A percentile compares a stretch with the other conserved stretches of the same genome.
These are phyloP conservation scores for Cladosporium sp. DNA, from an alignment of 2,329 filamentous ascomycete species.

Conservation along the genomic window DNA sequence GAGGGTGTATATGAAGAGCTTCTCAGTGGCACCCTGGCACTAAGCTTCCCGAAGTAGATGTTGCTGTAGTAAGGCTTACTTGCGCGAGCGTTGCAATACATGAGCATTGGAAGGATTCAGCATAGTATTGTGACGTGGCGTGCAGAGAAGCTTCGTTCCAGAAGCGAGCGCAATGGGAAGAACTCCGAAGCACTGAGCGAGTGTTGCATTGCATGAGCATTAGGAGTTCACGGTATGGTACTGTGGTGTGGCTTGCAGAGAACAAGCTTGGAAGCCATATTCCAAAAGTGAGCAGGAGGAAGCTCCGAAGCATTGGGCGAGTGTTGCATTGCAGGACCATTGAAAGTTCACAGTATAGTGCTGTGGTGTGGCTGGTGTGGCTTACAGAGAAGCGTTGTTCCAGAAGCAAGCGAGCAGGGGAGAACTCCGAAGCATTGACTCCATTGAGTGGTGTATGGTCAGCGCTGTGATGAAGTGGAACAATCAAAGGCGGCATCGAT, in stretches of 20 bases:
- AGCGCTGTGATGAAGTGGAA: neutral
- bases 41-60: neutral
- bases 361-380: neutral
- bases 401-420: neutral
- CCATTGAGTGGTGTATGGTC: neutral
- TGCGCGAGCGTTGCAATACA: neutral
- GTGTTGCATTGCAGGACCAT: neutral
- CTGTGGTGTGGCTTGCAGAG: too few relatives aligned
- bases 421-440: neutral
- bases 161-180: too few relatives aligned
- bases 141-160: too few relatives aligned
- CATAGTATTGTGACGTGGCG: neutral
- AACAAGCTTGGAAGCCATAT: too few relatives aligned
- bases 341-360: neutral
- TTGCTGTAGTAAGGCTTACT: neutral
- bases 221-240: too few relatives aligned
- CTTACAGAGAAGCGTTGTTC: neutral
- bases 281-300: too few relatives aligned
- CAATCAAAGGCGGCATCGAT: neutral
- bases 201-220: too few relatives aligned
- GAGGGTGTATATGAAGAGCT: neutral
- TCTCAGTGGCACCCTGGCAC: neutral
- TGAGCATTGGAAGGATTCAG: neutral
- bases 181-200: too few relatives aligned
- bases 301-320: too few relatives aligned